Percentiles rank a stretch among this genome's conserved stretches.
phyloP scores from a whole-genome alignment of 2,329 filamentous ascomycete species.

The Fusarium guadeloupense region DNA sequence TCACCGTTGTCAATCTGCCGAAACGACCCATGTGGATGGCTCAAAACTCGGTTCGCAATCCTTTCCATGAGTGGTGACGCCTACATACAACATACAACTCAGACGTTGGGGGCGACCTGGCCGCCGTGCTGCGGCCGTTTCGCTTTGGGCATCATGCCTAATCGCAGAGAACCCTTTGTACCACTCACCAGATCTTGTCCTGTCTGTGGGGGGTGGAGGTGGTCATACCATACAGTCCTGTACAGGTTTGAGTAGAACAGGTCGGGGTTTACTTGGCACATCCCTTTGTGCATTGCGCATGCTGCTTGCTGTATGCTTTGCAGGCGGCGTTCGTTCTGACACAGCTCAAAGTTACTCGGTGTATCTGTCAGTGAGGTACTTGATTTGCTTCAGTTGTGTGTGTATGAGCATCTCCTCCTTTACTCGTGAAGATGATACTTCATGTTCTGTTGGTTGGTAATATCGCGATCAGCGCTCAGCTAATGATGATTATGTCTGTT shows the following conservation, averaged over 20 bases:
- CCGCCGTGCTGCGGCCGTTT: slow-evolving; percentile 6
- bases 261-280: neutral
- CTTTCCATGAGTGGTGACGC: slow-evolving; percentile 5
- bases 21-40: neutral
- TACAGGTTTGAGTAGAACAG: neutral
- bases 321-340: slow-evolving; percentile 2
- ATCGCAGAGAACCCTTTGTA: slow-evolving; percentile 11
- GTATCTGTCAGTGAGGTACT: neutral
- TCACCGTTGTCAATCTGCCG: neutral
- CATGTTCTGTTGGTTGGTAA: slow-evolving; percentile 12
- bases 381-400: neutral
- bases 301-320: slow-evolving; percentile 1
- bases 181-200: slow-evolving; percentile 2
- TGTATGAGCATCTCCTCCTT: neutral
- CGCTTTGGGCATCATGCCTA: slow-evolving; percentile 2
- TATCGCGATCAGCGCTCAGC: slow-evolving; percentile 22
- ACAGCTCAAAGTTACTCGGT: too few species aligned
- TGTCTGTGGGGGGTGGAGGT: neutral
- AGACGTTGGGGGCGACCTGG: neutral
- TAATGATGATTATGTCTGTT: slow-evolving; percentile 15
- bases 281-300: slow-evolving; percentile 1
- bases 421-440: neutral
- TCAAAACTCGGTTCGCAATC: slow-evolving; percentile 3
- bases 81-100: slow-evolving; percentile 9
- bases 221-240: neutral